Evolutionary conservation across 1,139 yeast species (phyloP), one percentile per base, ranked within the genome.

Genomic region (Yarrowia galli): DNA sequence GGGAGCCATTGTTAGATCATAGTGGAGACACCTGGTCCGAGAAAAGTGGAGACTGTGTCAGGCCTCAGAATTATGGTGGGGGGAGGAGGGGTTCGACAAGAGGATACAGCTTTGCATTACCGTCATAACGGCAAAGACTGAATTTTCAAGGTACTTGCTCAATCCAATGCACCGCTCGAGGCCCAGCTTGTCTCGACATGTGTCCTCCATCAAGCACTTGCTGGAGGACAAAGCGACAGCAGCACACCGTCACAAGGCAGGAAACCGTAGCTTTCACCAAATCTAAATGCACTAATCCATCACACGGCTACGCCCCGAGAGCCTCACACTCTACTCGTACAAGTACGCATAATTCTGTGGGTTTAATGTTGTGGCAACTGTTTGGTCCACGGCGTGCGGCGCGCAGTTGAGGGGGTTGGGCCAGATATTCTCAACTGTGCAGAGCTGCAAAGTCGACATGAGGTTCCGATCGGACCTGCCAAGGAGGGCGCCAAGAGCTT

Each of bases 231-330:
- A 32, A 51, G 38, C 56, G 15, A 6, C 7, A 8, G 10, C 15
- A 9, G 15, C 25, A 9, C 48, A 13, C 48, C 8, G 20, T 16
- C 48, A 22, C 15, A 43, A 20, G 48, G 15, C 22, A 18, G 23
- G 9, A 18, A 18, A 51, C 28, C 6, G 28, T 25, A 25, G 56
- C 42, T 35, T 36, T 51, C 18, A 6, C 38, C 58, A 51, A 51
- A 51, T 51, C 58, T 35, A 35, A 51, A 51, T 51, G 43, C 13
- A 18, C n/a, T 12, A 28, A 1, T 53, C 58, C 58, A 53, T 53
- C 58, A 53, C 58, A 53, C 58, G 58, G 58, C 58, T 53, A 53
- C 20, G 43, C 58, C 16, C 43, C 58, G 32, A 53, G 58, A 53
- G 58, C 32, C 58, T 53, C 45, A 53, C 58, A 51, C 58, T 53